Conservation (phyloP, 257 asterid species). For the Phtheirospermum japonicum region DNA sequence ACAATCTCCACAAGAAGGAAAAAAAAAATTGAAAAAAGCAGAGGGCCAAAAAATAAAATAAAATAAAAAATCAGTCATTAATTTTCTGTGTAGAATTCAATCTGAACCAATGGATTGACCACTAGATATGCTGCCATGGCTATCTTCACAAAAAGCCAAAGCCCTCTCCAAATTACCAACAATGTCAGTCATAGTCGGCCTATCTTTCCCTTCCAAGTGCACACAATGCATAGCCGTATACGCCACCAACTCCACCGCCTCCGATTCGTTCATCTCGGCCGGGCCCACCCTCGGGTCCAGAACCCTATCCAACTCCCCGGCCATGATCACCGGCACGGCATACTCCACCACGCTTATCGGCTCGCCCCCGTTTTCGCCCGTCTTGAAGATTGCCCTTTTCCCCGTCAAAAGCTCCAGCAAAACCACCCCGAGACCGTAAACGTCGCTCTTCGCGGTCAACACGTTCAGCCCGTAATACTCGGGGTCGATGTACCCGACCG, state of each 20-base stretch:
- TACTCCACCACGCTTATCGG: slow-evolving; percentile 79
- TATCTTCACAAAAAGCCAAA: slow-evolving; percentile 61
- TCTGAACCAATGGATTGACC: slow-evolving; percentile 68
- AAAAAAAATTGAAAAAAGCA: no score
- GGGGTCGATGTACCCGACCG: slow-evolving; percentile 90
- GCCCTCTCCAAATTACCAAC: slow-evolving; percentile 87
- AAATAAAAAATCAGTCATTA: slow-evolving; percentile 17
- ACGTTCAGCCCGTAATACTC: slow-evolving; percentile 81
- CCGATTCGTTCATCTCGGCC: slow-evolving; percentile 52
- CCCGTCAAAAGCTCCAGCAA: slow-evolving; percentile 77
- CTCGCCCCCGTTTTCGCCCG: slow-evolving; percentile 34
- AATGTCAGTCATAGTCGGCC: slow-evolving; percentile 79
- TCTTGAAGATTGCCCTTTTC: slow-evolving; percentile 74
- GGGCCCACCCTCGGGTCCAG: slow-evolving; percentile 64
- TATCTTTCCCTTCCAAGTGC: slow-evolving; percentile 80
- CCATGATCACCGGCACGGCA: slow-evolving; percentile 66
- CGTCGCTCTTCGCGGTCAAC: slow-evolving; percentile 83
- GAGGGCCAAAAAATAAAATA: not conserved
- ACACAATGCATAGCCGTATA: slow-evolving; percentile 90
- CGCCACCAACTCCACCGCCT: slow-evolving; percentile 83
- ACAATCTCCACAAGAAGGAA: not conserved
- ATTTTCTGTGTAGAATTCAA: slow-evolving; percentile 20
- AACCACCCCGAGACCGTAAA: slow-evolving; percentile 81
- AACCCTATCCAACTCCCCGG: slow-evolving; percentile 57
- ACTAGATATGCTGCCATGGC: slow-evolving; percentile 79